Evolutionary conservation across 2,329 filamentous ascomycete species (phyloP).

Genomic region (Talaromyces verruculosus): DNA sequence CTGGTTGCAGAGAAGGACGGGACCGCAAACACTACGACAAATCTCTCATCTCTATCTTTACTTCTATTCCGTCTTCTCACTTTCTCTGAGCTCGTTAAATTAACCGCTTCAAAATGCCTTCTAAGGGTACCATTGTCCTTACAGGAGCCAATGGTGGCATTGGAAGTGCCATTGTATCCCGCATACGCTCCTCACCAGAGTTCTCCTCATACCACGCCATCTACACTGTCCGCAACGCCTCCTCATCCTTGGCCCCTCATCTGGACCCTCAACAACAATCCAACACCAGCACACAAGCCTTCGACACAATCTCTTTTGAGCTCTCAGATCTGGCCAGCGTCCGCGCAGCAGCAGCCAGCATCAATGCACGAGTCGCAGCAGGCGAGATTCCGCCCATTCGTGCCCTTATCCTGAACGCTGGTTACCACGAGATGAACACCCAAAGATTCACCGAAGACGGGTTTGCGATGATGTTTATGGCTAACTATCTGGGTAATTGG

Average conservation of each 20-base stretch:
- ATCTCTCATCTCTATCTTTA: neutral
- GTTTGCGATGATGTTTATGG: conserved; percentile 25
- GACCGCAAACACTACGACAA: neutral
- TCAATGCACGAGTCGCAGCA: conserved; percentile 26
- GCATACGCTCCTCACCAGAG: conserved; percentile 24
- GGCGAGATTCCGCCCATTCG: conserved; percentile 43
- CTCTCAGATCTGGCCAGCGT: conserved; percentile 23
- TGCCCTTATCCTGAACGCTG: conserved; percentile 41
- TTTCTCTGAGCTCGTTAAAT: neutral
- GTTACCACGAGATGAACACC: conserved; percentile 26
- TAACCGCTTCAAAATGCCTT: conserved; percentile 21
- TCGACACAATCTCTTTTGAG: conserved; percentile 22
- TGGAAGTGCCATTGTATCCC: conserved; percentile 15
- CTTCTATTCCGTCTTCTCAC: neutral
- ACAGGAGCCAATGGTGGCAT: conserved; percentile 20
- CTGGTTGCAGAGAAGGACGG: neutral
- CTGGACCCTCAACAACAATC: neutral
- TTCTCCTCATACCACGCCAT: conserved; percentile 26
- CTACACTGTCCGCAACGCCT: conserved; percentile 25
- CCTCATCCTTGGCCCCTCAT: neutral
- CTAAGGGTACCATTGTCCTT: conserved; percentile 19
- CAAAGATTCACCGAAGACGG: conserved; percentile 25
- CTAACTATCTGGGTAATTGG: conserved; percentile 28
- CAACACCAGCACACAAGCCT: neutral
- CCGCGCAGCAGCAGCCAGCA: conserved; percentile 22